These are phyloP conservation scores for Plasmodiophora brassicae DNA, from an alignment of 208 protist genomes.

Conservation along the genomic window DNA sequence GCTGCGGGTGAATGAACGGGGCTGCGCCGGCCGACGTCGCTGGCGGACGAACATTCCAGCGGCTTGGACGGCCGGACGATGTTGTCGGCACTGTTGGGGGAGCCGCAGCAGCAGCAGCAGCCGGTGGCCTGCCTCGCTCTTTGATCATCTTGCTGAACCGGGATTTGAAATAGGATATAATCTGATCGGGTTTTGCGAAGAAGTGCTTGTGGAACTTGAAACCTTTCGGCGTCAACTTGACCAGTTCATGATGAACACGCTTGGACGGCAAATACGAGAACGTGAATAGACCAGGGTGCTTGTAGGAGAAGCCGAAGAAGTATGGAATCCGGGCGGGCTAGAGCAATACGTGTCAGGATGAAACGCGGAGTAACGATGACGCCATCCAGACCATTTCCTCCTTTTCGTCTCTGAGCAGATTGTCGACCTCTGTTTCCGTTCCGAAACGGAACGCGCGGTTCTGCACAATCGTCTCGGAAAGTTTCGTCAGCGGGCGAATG, in stretches of 20 bases:
- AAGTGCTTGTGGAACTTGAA: not conserved
- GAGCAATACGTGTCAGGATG: not conserved
- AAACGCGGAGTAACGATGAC: not conserved
- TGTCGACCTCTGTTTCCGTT: not conserved
- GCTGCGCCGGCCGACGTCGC: no score
- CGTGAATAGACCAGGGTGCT: not conserved
- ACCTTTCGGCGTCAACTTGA: conserved; percentile 18
- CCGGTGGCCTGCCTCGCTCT: no score
- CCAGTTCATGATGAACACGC: not conserved
- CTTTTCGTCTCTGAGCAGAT: conserved; percentile 20
- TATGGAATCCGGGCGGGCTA: not conserved
- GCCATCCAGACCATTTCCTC: not conserved
- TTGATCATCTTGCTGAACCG: not conserved
- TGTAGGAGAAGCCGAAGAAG: not conserved
- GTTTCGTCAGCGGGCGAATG: not conserved
- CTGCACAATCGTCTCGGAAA: not conserved
- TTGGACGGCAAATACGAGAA: conserved; percentile 2
- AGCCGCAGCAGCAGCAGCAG: no score
- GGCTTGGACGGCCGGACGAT: no score
- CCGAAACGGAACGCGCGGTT: not conserved
- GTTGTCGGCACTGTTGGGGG: no score
- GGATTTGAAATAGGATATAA: not conserved
- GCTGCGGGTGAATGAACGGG: no score
- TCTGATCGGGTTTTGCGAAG: not conserved
- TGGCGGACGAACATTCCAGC: no score